These are phyloP conservation scores for Atkinsonella texensis DNA, from an alignment of 2,329 filamentous ascomycete species.

Conservation along the genomic window DNA sequence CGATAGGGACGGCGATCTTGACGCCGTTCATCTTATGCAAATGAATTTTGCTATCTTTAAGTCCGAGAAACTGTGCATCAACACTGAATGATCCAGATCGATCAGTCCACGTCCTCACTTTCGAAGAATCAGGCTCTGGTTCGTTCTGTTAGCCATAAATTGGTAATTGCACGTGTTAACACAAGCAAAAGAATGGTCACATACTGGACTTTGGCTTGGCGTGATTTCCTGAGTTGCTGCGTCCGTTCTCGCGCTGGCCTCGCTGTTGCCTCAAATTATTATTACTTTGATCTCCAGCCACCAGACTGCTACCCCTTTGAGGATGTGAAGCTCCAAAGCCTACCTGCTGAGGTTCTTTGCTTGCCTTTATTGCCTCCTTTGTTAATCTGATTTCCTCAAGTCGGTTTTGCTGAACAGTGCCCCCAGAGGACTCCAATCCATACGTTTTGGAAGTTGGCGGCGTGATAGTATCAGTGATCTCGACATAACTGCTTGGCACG, in stretches of 20 bases:
- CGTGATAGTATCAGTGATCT: conserved; percentile 60
- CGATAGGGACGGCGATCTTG: conserved; percentile 90
- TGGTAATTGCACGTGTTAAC: not conserved
- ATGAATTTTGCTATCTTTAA: conserved; percentile 94
- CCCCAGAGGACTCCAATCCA: conserved; percentile 42
- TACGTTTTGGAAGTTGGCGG: conserved; percentile 29
- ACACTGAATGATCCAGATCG: conserved; percentile 93
- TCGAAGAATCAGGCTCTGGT: conserved; percentile 67
- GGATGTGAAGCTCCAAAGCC: conserved; percentile 65
- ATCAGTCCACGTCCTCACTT: conserved; percentile 89
- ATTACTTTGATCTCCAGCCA: conserved; percentile 53
- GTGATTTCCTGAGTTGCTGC: conserved; percentile 40
- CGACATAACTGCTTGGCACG: conserved; percentile 91
- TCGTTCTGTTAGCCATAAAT: conserved; percentile 1
- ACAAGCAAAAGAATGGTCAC: conserved; percentile 17
- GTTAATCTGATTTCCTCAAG: conserved; percentile 74
- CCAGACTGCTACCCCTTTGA: conserved; percentile 68
- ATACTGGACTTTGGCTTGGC: conserved; percentile 59
- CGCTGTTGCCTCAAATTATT: conserved; percentile 59
- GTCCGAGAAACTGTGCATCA: conserved; percentile 87
- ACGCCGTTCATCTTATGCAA: conserved; percentile 96
- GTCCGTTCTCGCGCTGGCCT: conserved; percentile 55
- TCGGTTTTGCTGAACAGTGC: conserved; percentile 64
- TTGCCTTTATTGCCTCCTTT: conserved; percentile 61
- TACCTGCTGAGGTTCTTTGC: conserved; percentile 52